Base-by-base conservation (phyloP, 2,329 filamentous ascomycete genomes). In the Sporothrix variecibatus region DNA sequence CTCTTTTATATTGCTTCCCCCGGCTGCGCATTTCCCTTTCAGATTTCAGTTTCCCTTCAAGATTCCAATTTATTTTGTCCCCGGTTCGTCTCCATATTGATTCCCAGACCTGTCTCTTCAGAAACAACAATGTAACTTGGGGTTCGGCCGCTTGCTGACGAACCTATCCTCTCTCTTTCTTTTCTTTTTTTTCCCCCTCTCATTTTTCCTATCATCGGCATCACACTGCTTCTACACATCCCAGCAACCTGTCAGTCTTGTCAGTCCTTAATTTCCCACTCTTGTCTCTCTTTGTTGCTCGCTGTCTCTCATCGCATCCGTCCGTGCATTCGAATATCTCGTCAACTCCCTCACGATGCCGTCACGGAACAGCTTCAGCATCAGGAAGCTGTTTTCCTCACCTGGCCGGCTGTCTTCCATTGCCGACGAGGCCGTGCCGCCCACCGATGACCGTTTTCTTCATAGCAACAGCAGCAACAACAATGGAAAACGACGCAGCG, bases 321-420 rank as follows among this genome's bases (percentile, higher is more conserved):
- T 46, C 6, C 26, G 15, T 28, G 23, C 17, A 23, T 49, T 7
- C 28, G 7, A 17, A 5, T 17, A 17, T 26, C n/a, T 15, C 12
- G 51, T 23, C 68, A 40, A 7, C 20, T 20, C 49, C 38, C 71
- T 75, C 80, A 83, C 73, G 74, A 86, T 84, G 79, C 78, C 82
- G 81, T 84, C 84, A 73, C 82, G 81, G 76, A 80, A 83, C 65
- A 80, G 79, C 76, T 83, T 85, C 78, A 84, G 79, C 78, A 85
- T 86, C 76, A 83, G 84, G 75, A 82, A 81, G 79, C 79, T 86
- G 38, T 82, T 85, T 75, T 80, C 81, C 46, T 81, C 82, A 71
- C 76, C 77, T 58, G 79, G 78, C 62, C 77, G 75, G 8, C 56
- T 56, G 15, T 75, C 74, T 20, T 26, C 68, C n/a, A 26, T 46